phyloP scores from a whole-genome alignment of 108 stramenopile species.

The Phaeodactylum tricornutum region DNA sequence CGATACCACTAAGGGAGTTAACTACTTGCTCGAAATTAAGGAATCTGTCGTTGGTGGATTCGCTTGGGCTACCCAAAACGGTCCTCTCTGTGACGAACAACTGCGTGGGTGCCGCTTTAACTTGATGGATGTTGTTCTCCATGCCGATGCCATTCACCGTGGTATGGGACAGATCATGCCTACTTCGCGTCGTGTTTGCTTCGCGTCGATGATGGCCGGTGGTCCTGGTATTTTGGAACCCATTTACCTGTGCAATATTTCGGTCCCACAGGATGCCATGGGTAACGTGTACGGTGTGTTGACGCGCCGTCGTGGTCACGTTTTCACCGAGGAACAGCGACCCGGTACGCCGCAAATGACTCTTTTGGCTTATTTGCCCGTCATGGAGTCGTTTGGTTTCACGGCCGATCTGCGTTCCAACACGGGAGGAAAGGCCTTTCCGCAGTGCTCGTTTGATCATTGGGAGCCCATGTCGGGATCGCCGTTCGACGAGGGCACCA shows the following conservation, averaged over 20 bases:
- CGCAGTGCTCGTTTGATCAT: constrained; percentile 99
- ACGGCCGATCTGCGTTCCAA: constrained; percentile 95
- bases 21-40: constrained; percentile 99
- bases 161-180: constrained; percentile 99
- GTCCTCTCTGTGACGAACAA: constrained; percentile 97
- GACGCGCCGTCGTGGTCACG: constrained; percentile 97
- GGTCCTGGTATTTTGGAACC: constrained; percentile 95
- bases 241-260: constrained; percentile 97
- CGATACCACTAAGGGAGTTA: constrained; percentile 99
- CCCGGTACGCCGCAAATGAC: constrained; percentile 98
- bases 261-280: constrained; percentile 97
- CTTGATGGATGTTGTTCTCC: constrained; percentile 98
- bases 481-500: constrained; percentile 80
- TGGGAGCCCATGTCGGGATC: constrained; percentile 95
- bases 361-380: constrained; percentile 97
- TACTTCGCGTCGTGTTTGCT: constrained; percentile 98
- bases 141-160: constrained; percentile 99
- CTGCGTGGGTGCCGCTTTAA: constrained; percentile 96
- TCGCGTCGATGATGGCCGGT: constrained; percentile 89
- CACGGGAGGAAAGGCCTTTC: constrained; percentile 99
- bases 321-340: constrained; percentile 96
- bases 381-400: constrained; percentile 99
- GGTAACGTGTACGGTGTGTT: constrained; percentile 99
- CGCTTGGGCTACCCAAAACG: constrained; percentile 96
- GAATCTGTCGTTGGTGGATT: constrained; percentile 99